phyloP scores from a whole-genome alignment of 768 basidiomycete genomes.

The Gloeostereum incarnatum region DNA sequence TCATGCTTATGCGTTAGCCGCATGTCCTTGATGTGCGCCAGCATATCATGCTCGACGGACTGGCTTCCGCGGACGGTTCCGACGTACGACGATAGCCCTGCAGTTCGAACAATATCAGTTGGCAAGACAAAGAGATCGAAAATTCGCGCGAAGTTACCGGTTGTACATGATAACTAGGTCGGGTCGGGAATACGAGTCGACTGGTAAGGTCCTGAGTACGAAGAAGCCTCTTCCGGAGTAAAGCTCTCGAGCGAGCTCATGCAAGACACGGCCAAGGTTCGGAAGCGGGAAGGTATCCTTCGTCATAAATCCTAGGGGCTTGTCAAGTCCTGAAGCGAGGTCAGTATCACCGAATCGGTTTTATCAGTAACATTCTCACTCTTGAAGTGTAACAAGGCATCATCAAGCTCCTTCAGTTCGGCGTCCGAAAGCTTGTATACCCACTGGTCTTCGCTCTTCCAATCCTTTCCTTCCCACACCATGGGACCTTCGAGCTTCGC shows the following conservation, averaged over 20 bases:
- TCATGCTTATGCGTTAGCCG: constrained; percentile 30
- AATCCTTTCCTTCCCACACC: constrained; percentile 38
- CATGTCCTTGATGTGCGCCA: constrained; percentile 39
- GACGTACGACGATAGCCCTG: constrained; percentile 37
- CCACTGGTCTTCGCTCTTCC: constrained; percentile 32
- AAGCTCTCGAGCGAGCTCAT: constrained; percentile 28
- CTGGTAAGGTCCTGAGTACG: constrained; percentile 34
- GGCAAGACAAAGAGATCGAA: no score
- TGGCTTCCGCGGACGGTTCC: constrained; percentile 34
- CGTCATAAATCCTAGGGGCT: constrained; percentile 23
- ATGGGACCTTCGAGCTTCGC: constrained; percentile 24
- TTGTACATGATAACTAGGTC: constrained; percentile 33
- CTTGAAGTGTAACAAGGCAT: constrained; percentile 29
- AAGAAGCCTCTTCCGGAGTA: constrained; percentile 39
- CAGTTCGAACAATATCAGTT: constrained; percentile 8
- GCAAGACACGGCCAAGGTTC: constrained; percentile 22
- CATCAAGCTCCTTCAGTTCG: constrained; percentile 29
- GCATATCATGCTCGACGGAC: constrained; percentile 30
- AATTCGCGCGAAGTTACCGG: constrained; percentile 25
- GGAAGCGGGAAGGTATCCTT: constrained; percentile 35
- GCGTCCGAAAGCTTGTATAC: constrained; percentile 24
- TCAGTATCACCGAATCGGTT: background rate
- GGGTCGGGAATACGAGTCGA: constrained; percentile 28
- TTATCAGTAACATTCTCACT: constrained; percentile 12
- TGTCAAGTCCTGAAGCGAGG: constrained; percentile 15